Evolutionary conservation across 331 rosid genomes (phyloP).

Genomic region (Acacia concinna): DNA sequence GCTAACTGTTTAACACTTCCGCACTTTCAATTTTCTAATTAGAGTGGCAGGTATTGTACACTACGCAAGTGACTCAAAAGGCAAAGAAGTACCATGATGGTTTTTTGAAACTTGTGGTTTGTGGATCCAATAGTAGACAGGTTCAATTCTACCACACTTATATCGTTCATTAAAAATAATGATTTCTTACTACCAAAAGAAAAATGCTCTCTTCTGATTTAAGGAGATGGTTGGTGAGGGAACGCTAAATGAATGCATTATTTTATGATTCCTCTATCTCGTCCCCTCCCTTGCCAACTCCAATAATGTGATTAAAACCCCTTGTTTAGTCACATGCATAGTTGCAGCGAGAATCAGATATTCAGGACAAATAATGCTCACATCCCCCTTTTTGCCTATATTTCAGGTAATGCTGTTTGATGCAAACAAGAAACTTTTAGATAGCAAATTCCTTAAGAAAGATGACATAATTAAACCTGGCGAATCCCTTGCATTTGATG

Average conservation of each 20-base stretch:
- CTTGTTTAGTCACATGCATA: background rate
- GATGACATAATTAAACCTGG: conserved; percentile 57
- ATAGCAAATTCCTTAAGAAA: conserved; percentile 63
- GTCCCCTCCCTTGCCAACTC: conserved; percentile 9
- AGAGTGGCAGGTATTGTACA: conserved; percentile 76
- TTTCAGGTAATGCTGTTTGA: conserved; percentile 67
- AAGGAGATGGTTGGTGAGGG: conserved; percentile 18
- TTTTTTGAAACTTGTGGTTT: conserved; percentile 43
- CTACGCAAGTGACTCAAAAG: conserved; percentile 74
- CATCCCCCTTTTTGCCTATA: conserved; percentile 16
- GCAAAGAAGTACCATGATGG: conserved; percentile 89
- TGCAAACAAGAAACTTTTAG: conserved; percentile 51
- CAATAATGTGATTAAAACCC: conserved; percentile 1
- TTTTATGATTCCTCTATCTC: conserved; percentile 10
- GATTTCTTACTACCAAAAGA: background rate
- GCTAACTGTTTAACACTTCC: conserved; percentile 6
- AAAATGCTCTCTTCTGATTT: conserved; percentile 14
- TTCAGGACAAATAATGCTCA: conserved; percentile 11
- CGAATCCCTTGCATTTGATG: conserved; percentile 56
- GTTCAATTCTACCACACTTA: conserved; percentile 42
- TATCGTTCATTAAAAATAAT: conserved; percentile 12
- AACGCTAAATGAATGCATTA: background rate
- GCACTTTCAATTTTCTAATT: conserved; percentile 8
- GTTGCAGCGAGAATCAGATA: conserved; percentile 25
- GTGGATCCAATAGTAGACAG: conserved; percentile 59